phyloP scores from a whole-genome alignment of 768 basidiomycete species.

The Leccinum subtestaceum region DNA sequence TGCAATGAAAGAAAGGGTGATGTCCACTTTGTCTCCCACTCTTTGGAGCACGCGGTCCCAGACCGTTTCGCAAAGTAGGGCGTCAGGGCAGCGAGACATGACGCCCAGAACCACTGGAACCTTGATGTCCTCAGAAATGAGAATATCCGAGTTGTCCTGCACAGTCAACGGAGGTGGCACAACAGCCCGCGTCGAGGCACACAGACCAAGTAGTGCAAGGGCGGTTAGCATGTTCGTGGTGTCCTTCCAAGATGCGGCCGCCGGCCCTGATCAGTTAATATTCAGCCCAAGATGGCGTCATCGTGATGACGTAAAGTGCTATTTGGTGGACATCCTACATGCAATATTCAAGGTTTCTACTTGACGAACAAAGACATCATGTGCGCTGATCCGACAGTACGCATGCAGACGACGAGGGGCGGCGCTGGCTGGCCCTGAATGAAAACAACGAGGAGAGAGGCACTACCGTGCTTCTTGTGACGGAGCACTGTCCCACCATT shows the following conservation, averaged over 20 bases:
- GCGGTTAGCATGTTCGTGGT: slow-evolving; percentile 23
- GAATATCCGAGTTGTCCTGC: slow-evolving; percentile 19
- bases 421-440: slow-evolving; percentile 17
- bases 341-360: slow-evolving; percentile 1
- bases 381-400: slow-evolving; percentile 11
- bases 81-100: slow-evolving; percentile 80
- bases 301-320: slow-evolving; percentile 27
- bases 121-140: slow-evolving; percentile 30
- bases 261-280: not conserved
- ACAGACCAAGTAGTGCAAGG: slow-evolving; percentile 19
- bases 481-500: slow-evolving; percentile 50
- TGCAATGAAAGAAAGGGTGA: slow-evolving; percentile 72
- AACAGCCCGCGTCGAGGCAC: slow-evolving; percentile 12
- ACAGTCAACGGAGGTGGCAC: slow-evolving; percentile 15
- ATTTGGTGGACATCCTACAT: not conserved
- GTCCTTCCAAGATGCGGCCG: slow-evolving; percentile 1
- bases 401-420: slow-evolving; percentile 13
- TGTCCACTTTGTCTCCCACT: slow-evolving; percentile 61
- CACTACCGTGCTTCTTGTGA: slow-evolving; percentile 34
- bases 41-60: slow-evolving; percentile 69
- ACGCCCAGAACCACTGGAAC: slow-evolving; percentile 57
- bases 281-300: slow-evolving; percentile 20
- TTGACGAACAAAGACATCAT: slow-evolving; percentile 5
- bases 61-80: slow-evolving; percentile 72
- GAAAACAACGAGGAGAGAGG: slow-evolving; percentile 31